Evolutionary conservation across 1,284 basidiomycete genomes (phyloP).

Genomic region (Amylostereum areolatum): DNA sequence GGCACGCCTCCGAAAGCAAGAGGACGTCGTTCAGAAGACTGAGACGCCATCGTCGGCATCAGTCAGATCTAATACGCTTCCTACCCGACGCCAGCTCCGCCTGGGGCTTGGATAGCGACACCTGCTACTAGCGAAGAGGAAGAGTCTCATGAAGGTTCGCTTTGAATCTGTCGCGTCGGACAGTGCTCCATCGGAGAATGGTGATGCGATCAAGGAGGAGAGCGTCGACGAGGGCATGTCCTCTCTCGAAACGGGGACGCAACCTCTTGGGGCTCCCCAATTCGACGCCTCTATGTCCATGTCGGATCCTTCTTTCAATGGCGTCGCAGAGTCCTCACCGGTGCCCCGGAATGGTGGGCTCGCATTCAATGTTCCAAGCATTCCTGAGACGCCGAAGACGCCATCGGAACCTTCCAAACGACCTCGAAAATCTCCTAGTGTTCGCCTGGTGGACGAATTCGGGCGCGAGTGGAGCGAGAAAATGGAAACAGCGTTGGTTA

Average conservation of each 20-base stretch:
- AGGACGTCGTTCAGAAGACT: neutral
- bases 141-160: constrained; percentile 52
- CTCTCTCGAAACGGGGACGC: constrained; percentile 4
- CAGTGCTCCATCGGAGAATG: constrained; percentile 19
- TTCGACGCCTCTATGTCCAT: constrained; percentile 6
- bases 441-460: constrained; percentile 57
- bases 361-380: constrained; percentile 1
- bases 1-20: constrained; percentile 1
- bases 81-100: constrained; percentile 43
- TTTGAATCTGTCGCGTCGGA: constrained; percentile 48
- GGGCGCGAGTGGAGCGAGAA: constrained; percentile 33
- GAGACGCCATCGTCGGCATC: constrained; percentile 32
- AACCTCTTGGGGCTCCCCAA: neutral
- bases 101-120: constrained; percentile 66
- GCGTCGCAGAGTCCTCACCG: constrained; percentile 10
- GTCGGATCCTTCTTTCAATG: constrained; percentile 13
- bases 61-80: constrained; percentile 28
- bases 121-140: constrained; percentile 41
- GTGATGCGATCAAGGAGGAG: constrained; percentile 10
- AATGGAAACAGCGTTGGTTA: constrained; percentile 2
- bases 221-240: constrained; percentile 2
- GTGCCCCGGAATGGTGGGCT: neutral
- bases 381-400: constrained; percentile 15
- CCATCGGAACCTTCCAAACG: constrained; percentile 20
- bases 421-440: constrained; percentile 38